Conservation (phyloP, 345 rosid genomes). For the Hibiscus tridactylites region DNA sequence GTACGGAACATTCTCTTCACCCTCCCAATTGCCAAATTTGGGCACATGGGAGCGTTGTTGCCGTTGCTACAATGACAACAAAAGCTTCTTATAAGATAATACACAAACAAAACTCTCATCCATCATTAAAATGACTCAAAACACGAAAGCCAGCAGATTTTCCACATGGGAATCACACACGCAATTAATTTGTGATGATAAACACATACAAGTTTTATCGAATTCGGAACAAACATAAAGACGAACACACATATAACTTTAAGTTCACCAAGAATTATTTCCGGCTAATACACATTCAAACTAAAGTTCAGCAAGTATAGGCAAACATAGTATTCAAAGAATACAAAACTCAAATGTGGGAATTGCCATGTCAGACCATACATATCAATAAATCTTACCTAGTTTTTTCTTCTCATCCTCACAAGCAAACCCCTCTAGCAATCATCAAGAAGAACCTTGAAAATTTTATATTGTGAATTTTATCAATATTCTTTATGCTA, state of each 20-base stretch:
- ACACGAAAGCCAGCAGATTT: background rate
- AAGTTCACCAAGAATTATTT: background rate
- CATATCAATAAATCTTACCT: no score
- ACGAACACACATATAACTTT: background rate
- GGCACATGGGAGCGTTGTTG: conserved; percentile 78
- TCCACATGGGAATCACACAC: background rate
- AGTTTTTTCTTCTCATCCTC: no score
- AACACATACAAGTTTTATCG: background rate
- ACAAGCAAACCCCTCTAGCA: no score
- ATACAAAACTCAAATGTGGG: background rate
- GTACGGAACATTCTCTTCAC: conserved; percentile 71
- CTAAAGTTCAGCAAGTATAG: no score
- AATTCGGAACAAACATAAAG: background rate
- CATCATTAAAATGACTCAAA: background rate
- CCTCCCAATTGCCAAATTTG: conserved; percentile 84
- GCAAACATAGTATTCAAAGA: no score
- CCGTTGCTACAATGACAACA: conserved; percentile 9
- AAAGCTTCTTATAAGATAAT: background rate
- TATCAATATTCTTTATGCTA: background rate
- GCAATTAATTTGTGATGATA: background rate
- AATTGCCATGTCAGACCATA: no score
- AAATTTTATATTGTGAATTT: no score
- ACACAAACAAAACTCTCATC: background rate
- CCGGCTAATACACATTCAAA: background rate
- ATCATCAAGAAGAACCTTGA: no score